These are phyloP conservation scores for Dictyostelium intermedium DNA, from an alignment of 78 protist species.

Conservation along the genomic window DNA sequence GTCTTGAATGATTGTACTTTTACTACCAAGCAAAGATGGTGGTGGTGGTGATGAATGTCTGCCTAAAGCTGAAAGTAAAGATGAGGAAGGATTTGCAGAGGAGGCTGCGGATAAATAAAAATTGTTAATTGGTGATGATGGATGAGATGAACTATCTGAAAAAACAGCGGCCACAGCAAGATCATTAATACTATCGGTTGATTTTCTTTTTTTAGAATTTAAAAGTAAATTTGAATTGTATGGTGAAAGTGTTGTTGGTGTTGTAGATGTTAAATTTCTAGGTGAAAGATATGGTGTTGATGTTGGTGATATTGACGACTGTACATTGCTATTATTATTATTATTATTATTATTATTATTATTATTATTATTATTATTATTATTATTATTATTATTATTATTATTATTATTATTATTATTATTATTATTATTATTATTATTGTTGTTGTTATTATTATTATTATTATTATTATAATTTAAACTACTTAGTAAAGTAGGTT, in stretches of 20 bases:
- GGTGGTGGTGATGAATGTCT: not conserved
- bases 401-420: not conserved
- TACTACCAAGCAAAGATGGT: not conserved
- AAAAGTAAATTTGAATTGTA: not conserved
- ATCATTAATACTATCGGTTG: slow-evolving; percentile 22
- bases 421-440: too few relatives aligned
- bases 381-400: not conserved
- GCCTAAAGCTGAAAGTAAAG: not conserved
- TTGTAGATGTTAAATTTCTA: not conserved
- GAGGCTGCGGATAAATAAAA: not conserved
- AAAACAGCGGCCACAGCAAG: slow-evolving; percentile 27
- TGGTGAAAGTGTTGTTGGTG: not conserved
- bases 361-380: not conserved
- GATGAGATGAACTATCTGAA: not conserved
- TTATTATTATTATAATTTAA: not conserved
- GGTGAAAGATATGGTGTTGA: slow-evolving; percentile 4
- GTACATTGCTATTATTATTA: not conserved
- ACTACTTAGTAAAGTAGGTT: not conserved
- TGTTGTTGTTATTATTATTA: not conserved
- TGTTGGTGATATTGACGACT: not conserved
- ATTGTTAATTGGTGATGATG: not conserved
- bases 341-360: not conserved
- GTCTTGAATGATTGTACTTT: slow-evolving; percentile 2
- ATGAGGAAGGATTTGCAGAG: not conserved
- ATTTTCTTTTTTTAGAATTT: slow-evolving; percentile 32